Evolutionary conservation across 2,329 filamentous ascomycete genomes (phyloP), one percentile per base, ranked within the genome.

Genomic region (Neopestalotiopsis sp.): DNA sequence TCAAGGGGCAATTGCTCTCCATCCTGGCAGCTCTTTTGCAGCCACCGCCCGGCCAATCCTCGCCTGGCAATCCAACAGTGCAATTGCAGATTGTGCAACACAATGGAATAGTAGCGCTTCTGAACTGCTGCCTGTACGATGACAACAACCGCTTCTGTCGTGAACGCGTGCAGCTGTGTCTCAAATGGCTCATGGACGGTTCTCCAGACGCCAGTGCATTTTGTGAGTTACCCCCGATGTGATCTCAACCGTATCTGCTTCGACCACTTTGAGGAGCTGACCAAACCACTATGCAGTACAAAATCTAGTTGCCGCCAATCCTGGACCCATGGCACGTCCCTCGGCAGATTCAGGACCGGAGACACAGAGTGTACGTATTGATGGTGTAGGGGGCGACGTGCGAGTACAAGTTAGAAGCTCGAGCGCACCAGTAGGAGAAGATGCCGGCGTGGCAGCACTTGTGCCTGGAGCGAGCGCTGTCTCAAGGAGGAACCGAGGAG

Each of bases 121-220:
- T 98, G 17, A 94, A 94, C 76, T 97, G 94, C 80, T 98, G 94
- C 75, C 89, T 91, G 40, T 96, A 96, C 77, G 95, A 98, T 77
- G 94, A 95, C 74, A 90, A 97, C 81, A 98, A 98, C 76, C 94
- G 94, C 0, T 98, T 95, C 77, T 95, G 97, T 71, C 94, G 95
- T 75, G 95, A 98, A 79, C 93, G 95, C 72, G 93, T 94, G 2
- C 94, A 95, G 64, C 91, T 97, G 78, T 95, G 93, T 73, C 86
- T 97, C n/a, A 95, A 95, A 77, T 97, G 90, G 87, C 84, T 93
- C 5, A 88, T 93, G 81, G 91, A 93, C 73, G 92, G 91, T 13
- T 94, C 91, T 70, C 88, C 91, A 40, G 91, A 91, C 68, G 93
- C 93, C 17, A 91, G 92, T 71, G 86, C 89, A 40, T 92, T 92